Percentiles rank a stretch among this genome's conserved stretches.
These are phyloP conservation scores for Scheffersomyces titani DNA, from an alignment of 1,139 yeast species.

Conservation along the genomic window DNA sequence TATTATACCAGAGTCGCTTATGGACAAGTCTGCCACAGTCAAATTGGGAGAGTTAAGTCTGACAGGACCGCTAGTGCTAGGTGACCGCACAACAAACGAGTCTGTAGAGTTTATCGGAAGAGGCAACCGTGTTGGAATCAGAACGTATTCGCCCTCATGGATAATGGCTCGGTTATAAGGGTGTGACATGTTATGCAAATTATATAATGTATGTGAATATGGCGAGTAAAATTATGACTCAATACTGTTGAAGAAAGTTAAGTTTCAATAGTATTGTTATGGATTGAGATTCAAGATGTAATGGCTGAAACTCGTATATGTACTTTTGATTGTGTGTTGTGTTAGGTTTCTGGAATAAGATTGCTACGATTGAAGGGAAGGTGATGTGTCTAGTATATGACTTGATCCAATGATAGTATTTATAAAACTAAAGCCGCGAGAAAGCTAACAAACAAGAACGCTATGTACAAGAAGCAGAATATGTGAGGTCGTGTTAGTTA, in stretches of 20 bases:
- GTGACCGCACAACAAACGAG: constrained; percentile 13
- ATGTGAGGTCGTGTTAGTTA: background rate
- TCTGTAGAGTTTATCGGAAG: constrained; percentile 31
- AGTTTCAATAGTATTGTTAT: background rate
- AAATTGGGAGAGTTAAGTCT: constrained; percentile 21
- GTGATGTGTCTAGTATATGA: no score
- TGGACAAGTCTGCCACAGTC: constrained; percentile 6
- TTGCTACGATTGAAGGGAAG: background rate
- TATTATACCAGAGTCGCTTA: background rate
- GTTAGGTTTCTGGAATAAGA: background rate
- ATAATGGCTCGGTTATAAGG: constrained; percentile 17
- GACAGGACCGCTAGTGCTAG: constrained; percentile 19
- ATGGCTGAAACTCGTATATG: background rate
- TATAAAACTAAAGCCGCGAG: background rate
- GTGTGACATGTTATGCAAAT: constrained; percentile 1
- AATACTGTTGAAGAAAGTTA: background rate
- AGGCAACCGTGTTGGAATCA: constrained; percentile 23
- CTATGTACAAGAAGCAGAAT: background rate
- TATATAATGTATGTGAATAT: background rate
- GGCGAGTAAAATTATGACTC: background rate
- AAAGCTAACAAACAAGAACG: background rate
- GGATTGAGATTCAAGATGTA: background rate
- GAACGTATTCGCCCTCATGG: constrained; percentile 38
- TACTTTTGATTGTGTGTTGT: background rate
- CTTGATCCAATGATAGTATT: no score